Evolutionary conservation across 495 filamentous ascomycete species (phyloP), one percentile per base, ranked within the genome.

Genomic region (Penicillium tannophilum): DNA sequence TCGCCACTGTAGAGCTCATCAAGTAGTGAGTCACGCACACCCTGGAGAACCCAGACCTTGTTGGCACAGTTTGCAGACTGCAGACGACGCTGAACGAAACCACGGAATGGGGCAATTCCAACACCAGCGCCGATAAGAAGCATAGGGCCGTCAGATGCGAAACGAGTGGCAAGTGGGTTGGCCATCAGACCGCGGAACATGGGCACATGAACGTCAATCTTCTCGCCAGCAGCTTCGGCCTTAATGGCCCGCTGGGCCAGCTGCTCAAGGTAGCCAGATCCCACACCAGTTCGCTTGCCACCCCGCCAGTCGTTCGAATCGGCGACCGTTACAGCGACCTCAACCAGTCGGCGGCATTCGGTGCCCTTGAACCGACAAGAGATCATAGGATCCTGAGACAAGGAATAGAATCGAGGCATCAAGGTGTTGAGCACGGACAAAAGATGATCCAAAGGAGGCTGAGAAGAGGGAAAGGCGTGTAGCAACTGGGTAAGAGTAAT

Each of bases 151-250:
- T 98, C 93, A 8, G 88, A 85, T 6, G 87, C 84, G 66, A 97
- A 98, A 67, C 95, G 85, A 66, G 85, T 88, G 17, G 93, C 93
- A 6, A 98, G 81, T 1, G 94, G 94, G 72, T 98, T 98, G 47
- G 92, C 86, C 94, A 98, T 98, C n/a, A 98, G 80, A 3, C 94
- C 94, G 64, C 95, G 91, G 83, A 98, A 98, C 89, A 98, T 96
- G 54, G 95, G 95, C 23, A 97, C 75, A 52, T 90, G 84, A 35
- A 97, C 62, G 55, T 89, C 82, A 3, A 84, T 79, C 58, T 72
- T 70, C 17, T 67, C 63, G 6, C 81, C 71, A 26, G 77, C 76
- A 24, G 81, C 70, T 59, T 90, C 83, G 6, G 86, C 86, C 14
- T 83, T 79, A 63, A 92, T 81, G 62, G 89, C 86, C 56, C 78